Conservation (phyloP, 1,139 yeast genomes). For the Blastobotrys persicus region DNA sequence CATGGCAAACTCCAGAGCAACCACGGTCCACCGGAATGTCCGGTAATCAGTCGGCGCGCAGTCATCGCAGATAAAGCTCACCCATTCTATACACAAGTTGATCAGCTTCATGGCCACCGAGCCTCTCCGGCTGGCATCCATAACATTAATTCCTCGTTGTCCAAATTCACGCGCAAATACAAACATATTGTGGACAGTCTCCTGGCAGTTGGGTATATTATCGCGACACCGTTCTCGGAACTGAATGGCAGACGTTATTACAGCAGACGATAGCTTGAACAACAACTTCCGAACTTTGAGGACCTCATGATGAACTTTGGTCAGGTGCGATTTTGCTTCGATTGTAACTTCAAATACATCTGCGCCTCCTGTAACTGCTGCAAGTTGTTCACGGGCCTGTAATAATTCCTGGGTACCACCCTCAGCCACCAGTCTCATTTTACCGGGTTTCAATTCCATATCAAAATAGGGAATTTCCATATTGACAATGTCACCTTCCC, state of each 20-base stretch:
- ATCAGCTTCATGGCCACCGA: conserved; percentile 71
- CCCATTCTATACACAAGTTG: conserved; percentile 83
- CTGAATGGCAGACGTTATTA: conserved; percentile 60
- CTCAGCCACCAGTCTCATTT: conserved; percentile 65
- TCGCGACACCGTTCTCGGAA: conserved; percentile 47
- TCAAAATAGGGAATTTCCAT: conserved; percentile 46
- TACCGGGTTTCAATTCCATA: conserved; percentile 58
- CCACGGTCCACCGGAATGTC: conserved; percentile 94
- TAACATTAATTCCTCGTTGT: conserved; percentile 61
- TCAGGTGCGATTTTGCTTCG: conserved; percentile 69
- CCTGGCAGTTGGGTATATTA: conserved; percentile 50
- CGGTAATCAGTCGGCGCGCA: conserved; percentile 88
- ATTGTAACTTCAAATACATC: conserved; percentile 52
- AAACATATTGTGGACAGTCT: conserved; percentile 71
- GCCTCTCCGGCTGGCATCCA: conserved; percentile 66
- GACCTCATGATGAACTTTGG: conserved; percentile 73
- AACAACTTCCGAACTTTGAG: conserved; percentile 64
- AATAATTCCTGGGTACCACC: conserved; percentile 54
- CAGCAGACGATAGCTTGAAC: conserved; percentile 65
- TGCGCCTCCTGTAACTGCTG: conserved; percentile 50
- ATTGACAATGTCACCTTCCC: conserved; percentile 81
- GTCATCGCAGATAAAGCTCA: conserved; percentile 87
- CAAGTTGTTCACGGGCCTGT: conserved; percentile 44
- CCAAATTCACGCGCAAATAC: conserved; percentile 84
- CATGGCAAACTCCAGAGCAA: conserved; percentile 95